phyloP scores from a whole-genome alignment of 23 red algal species.

The Gracilariopsis chorda region DNA sequence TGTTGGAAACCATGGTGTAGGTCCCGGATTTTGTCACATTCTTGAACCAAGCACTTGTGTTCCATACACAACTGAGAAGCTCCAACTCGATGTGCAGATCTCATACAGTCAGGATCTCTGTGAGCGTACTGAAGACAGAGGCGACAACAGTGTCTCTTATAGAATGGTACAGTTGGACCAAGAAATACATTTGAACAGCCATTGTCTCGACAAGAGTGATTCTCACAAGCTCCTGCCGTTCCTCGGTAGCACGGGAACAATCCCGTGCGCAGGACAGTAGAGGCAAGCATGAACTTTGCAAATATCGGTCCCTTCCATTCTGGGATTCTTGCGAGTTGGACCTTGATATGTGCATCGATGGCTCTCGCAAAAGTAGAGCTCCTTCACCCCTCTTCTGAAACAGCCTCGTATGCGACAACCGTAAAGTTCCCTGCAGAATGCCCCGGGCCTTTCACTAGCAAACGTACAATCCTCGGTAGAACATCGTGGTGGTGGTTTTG shows the following conservation, averaged over 20 bases:
- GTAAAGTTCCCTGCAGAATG: neutral
- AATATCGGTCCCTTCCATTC: neutral
- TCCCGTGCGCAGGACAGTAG: neutral
- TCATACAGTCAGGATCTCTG: neutral
- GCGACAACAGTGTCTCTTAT: neutral
- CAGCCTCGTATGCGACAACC: neutral
- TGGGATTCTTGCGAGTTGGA: neutral
- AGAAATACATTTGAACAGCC: neutral
- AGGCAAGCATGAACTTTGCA: constrained; percentile 5
- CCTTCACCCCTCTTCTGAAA: neutral
- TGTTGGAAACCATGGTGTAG: neutral
- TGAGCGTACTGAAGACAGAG: neutral
- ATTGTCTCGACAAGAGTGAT: neutral
- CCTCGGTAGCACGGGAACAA: neutral
- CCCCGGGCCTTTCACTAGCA: neutral
- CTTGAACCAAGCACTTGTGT: constrained; percentile 7
- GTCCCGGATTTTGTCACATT: neutral
- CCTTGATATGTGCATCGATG: constrained; percentile 12
- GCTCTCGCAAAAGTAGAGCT: neutral
- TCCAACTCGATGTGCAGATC: neutral
- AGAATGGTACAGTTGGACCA: neutral
- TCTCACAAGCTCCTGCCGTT: constrained; percentile 9
- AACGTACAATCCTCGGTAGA: constrained; percentile 8
- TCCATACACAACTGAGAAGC: neutral
- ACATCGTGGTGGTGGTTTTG: constrained; percentile 37